phyloP scores from a whole-genome alignment of 345 rosid genomes.

The Ailanthus altissimus region DNA sequence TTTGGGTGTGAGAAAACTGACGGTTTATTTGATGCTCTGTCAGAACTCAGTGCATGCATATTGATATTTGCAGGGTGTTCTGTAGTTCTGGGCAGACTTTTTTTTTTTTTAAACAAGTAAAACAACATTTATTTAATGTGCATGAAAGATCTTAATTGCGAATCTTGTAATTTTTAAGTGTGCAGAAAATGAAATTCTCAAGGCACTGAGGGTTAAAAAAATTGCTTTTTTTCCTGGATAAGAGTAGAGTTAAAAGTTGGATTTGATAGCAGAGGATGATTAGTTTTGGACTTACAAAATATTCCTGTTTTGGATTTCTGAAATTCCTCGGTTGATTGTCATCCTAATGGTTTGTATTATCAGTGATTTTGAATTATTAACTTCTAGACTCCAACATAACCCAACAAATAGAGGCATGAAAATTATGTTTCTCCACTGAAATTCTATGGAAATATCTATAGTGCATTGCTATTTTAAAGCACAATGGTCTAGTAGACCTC shows the following conservation, averaged over 20 bases:
- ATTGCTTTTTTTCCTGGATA: not conserved
- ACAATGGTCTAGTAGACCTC: not conserved
- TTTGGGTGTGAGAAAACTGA: not conserved
- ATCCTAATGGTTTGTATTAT: not conserved
- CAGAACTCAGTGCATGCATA: not conserved
- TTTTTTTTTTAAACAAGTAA: too few species aligned
- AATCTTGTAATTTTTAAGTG: not conserved
- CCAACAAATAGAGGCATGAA: not conserved
- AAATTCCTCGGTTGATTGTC: not conserved
- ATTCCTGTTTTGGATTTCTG: not conserved
- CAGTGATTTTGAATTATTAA: not conserved
- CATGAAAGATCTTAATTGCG: not conserved
- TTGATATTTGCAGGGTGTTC: not conserved
- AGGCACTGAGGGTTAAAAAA: not conserved
- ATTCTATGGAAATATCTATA: not conserved
- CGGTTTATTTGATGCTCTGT: not conserved
- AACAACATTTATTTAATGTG: too few species aligned
- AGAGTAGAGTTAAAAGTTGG: not conserved
- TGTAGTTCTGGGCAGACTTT: not conserved
- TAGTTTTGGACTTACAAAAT: not conserved
- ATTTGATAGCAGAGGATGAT: not conserved
- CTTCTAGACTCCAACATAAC: not conserved
- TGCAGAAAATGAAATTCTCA: not conserved
- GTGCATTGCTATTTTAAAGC: not conserved
- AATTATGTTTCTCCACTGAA: not conserved